Conservation (phyloP, 345 rosid genomes). For the Citrus unshiu region DNA sequence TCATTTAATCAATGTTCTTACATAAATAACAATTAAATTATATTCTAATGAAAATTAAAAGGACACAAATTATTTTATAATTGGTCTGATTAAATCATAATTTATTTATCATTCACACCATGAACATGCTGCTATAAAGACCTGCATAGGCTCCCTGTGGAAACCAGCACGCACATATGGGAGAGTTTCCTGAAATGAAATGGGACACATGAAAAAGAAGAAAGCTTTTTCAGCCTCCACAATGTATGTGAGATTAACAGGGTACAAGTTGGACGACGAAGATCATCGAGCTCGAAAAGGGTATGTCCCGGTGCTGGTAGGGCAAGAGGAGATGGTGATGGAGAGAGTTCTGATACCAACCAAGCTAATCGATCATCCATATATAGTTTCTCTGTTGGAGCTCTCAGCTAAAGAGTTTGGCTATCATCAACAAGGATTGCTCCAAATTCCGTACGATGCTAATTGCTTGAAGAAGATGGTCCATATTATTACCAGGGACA, state of each 20-base stretch:
- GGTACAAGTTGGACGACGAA: neutral
- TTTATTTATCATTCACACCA: neutral
- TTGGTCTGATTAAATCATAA: neutral
- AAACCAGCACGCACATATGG: neutral
- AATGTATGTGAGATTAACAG: neutral
- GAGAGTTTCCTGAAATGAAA: neutral
- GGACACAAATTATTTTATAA: neutral
- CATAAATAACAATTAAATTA: too few species aligned
- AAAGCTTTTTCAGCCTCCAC: neutral
- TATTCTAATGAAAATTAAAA: too few species aligned
- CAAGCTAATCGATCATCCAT: slow-evolving; percentile 26
- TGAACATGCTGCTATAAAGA: neutral
- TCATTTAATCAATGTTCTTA: neutral
- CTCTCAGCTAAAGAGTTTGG: slow-evolving; percentile 27
- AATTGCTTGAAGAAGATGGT: slow-evolving; percentile 20
- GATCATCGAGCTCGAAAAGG: slow-evolving; percentile 18
- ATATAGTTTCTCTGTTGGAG: slow-evolving; percentile 19
- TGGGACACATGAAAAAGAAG: neutral
- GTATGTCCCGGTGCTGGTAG: slow-evolving; percentile 28
- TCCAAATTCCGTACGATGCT: slow-evolving; percentile 24
- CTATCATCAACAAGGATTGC: slow-evolving; percentile 19
- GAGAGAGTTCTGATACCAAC: slow-evolving; percentile 27
- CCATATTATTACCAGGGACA: slow-evolving; percentile 12
- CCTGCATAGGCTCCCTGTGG: neutral
- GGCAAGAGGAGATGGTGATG: slow-evolving; percentile 7